These are phyloP conservation scores for Tulasnella sp. DNA, from an alignment of 768 basidiomycete genomes.

Conservation along the genomic window DNA sequence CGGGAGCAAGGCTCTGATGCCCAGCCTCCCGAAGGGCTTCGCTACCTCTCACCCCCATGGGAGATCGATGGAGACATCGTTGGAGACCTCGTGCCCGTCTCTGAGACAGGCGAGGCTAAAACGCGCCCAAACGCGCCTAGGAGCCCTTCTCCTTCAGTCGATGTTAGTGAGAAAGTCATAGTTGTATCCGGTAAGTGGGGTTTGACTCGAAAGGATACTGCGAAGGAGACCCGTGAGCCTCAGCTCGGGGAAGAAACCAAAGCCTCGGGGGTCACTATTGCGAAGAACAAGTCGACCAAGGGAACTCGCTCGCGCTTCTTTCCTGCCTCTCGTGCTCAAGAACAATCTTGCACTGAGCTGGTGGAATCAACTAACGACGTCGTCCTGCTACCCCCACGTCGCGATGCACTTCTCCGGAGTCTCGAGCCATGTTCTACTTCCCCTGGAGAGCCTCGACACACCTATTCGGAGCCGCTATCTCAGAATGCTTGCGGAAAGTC, in stretches of 20 bases:
- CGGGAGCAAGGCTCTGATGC: not conserved
- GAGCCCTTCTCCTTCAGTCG: not conserved
- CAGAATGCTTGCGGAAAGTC: too few species aligned
- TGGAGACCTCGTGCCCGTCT: slow-evolving; percentile 2
- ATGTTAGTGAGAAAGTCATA: not conserved
- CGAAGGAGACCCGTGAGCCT: not conserved
- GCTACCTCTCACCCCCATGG: slow-evolving; percentile 20
- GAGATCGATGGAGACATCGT: slow-evolving; percentile 5
- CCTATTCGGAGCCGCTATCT: too few species aligned
- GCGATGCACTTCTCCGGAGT: not conserved
- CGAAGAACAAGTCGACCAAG: not conserved
- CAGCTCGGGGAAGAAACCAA: not conserved
- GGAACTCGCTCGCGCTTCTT: not conserved
- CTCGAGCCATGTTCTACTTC: not conserved
- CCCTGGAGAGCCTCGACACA: not conserved
- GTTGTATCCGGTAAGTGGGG: slow-evolving; percentile 12
- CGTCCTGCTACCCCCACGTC: not conserved
- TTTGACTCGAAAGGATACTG: not conserved
- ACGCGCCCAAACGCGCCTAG: not conserved
- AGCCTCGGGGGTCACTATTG: not conserved
- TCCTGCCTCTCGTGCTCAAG: not conserved
- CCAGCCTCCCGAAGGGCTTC: not conserved
- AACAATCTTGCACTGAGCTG: not conserved
- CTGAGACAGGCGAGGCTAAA: not conserved
- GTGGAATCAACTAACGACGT: not conserved